These are phyloP conservation scores for Elymus sibiricus DNA, from an alignment of 176 grass and related monocot species.

Conservation along the genomic window DNA sequence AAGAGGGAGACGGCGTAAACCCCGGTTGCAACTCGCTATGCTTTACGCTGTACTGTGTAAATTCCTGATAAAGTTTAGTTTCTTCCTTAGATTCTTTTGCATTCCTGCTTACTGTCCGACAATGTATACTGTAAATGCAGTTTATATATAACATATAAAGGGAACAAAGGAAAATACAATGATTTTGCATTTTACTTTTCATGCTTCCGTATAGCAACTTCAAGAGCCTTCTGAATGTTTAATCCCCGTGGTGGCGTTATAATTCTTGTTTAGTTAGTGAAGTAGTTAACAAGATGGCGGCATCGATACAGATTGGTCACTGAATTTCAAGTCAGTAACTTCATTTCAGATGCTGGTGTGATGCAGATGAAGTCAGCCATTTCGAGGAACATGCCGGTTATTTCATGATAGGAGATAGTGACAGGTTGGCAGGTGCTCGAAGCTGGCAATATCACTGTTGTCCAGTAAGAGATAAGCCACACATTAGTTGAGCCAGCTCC, in stretches of 20 bases:
- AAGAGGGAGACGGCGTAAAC: conserved; percentile 46
- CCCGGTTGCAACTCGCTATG: conserved; percentile 47
- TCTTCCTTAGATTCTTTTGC: conserved; percentile 21
- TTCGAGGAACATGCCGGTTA: conserved; percentile 8
- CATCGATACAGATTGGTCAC: conserved; percentile 3
- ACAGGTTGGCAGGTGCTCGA: not conserved
- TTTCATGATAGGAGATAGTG: not conserved
- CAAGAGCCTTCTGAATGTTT: not conserved
- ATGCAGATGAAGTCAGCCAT: not conserved
- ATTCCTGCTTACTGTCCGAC: conserved; percentile 19
- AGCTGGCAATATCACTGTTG: conserved; percentile 4
- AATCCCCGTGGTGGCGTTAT: not conserved
- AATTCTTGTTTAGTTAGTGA: not conserved
- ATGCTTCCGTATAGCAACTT: conserved; percentile 23
- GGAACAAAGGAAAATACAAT: conserved; percentile 29
- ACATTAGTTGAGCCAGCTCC: conserved; percentile 22
- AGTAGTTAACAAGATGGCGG: conserved; percentile 10
- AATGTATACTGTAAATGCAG: conserved; percentile 62
- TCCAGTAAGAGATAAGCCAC: conserved; percentile 1
- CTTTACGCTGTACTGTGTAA: conserved; percentile 60
- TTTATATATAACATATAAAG: conserved; percentile 41
- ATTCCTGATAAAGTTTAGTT: conserved; percentile 34
- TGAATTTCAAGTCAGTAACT: conserved; percentile 6
- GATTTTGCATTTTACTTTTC: conserved; percentile 19
- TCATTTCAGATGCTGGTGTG: conserved; percentile 8